Evolutionary conservation across 192 early-diverging fungal species (phyloP).

Genomic region (Coemansia sp.): DNA sequence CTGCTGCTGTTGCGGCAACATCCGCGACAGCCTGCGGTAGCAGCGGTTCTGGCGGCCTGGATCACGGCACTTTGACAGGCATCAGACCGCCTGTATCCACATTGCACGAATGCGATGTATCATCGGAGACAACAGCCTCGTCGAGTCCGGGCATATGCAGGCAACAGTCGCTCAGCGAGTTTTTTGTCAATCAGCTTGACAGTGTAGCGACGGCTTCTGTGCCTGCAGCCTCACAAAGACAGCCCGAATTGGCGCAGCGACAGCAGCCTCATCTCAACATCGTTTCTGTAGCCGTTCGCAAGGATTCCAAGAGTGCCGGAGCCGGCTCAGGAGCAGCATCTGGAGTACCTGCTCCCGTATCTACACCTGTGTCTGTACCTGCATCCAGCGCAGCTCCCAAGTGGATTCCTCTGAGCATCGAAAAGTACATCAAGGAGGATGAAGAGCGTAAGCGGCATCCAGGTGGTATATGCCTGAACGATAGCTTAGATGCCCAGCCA

Average conservation of each 20-base stretch:
- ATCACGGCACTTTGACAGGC: neutral
- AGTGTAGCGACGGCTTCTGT: neutral
- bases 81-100: conserved; percentile 4
- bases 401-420: conserved; percentile 52
- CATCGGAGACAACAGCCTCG: conserved; percentile 7
- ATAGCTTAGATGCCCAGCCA: conserved; percentile 3
- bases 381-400: conserved; percentile 14
- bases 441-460: conserved; percentile 37
- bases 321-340: conserved; percentile 3
- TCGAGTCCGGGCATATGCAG: conserved; percentile 20
- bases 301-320: neutral
- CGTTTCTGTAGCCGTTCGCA: neutral
- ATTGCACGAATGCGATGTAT: conserved; percentile 21
- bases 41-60: neutral
- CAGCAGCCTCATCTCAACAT: neutral
- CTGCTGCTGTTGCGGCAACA: neutral
- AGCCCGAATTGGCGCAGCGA: neutral
- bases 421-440: conserved; percentile 51
- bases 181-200: conserved; percentile 40
- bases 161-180: conserved; percentile 52
- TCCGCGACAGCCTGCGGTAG: neutral
- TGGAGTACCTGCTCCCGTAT: neutral
- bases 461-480: neutral
- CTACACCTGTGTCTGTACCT: neutral
- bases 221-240: neutral